Evolutionary conservation across 768 basidiomycete species (phyloP).

Genomic region (Russula abietina): DNA sequence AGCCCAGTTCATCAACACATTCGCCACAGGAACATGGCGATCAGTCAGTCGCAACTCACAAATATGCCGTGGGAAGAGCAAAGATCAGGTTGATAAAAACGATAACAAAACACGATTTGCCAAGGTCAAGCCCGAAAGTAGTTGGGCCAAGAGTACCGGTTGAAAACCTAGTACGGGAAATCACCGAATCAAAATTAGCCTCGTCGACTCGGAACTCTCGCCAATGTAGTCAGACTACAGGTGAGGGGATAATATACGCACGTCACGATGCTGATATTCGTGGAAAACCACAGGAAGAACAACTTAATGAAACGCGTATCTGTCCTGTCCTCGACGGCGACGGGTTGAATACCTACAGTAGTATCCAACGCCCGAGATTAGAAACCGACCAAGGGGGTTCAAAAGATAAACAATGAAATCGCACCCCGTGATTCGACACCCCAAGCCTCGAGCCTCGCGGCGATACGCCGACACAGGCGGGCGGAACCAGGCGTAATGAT

Average conservation of each 20-base stretch:
- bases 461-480: too few relatives aligned
- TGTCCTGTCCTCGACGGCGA: constrained; percentile 31
- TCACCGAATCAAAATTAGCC: not conserved
- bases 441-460: too few relatives aligned
- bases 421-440: too few relatives aligned
- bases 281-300: constrained; percentile 39
- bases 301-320: constrained; percentile 38
- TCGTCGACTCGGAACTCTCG: not conserved
- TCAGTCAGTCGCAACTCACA: constrained; percentile 29
- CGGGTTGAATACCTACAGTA: constrained; percentile 34
- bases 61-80: constrained; percentile 38
- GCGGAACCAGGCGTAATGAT: too few relatives aligned
- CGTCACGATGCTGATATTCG: constrained; percentile 39
- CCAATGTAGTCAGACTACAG: too few relatives aligned
- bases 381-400: too few relatives aligned
- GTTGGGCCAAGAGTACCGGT: constrained; percentile 44
- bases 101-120: constrained; percentile 41
- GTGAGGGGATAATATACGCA: constrained; percentile 19
- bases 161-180: constrained; percentile 34
- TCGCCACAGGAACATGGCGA: not conserved
- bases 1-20: not conserved
- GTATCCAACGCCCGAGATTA: not conserved
- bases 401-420: too few relatives aligned
- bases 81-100: constrained; percentile 43
- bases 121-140: constrained; percentile 38